A percentile compares a stretch with the other conserved stretches of the same genome.
These are phyloP conservation scores for Bathelium albidoporum DNA, from an alignment of 495 filamentous ascomycete genomes.

Conservation along the genomic window DNA sequence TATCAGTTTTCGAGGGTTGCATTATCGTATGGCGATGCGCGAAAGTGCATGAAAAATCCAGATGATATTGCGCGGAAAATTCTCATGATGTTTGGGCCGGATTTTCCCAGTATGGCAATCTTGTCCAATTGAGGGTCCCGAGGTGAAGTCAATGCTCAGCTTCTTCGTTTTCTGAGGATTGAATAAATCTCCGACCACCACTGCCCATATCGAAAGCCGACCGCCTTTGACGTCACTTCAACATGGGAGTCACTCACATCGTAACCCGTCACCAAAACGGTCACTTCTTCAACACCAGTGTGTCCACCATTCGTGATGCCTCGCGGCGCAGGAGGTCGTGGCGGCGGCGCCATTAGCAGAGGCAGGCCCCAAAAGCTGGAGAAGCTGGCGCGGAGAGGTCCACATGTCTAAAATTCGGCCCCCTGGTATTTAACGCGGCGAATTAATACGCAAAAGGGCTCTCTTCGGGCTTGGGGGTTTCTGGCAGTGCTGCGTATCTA, in stretches of 20 bases:
- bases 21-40: neutral
- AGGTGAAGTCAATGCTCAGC: too few species aligned
- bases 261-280: conserved; percentile 28
- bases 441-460: neutral
- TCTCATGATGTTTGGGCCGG: too few species aligned
- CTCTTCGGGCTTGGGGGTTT: neutral
- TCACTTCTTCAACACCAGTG: conserved; percentile 15
- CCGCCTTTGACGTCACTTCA: neutral
- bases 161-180: too few species aligned
- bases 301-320: neutral
- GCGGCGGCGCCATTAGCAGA: neutral
- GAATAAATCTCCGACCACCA: too few species aligned
- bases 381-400: neutral
- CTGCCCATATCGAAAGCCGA: too few species aligned
- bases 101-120: too few species aligned
- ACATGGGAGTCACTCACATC: conserved; percentile 15
- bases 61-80: neutral
- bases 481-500: neutral
- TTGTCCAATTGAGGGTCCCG: too few species aligned
- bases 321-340: neutral
- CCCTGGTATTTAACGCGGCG: neutral
- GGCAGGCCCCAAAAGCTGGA: neutral
- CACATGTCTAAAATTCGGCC: neutral
- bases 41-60: conserved; percentile 2
- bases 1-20: neutral